Evolutionary conservation across 2,329 filamentous ascomycete genomes (phyloP).

Genomic region (Kalaharituber pfeilii): DNA sequence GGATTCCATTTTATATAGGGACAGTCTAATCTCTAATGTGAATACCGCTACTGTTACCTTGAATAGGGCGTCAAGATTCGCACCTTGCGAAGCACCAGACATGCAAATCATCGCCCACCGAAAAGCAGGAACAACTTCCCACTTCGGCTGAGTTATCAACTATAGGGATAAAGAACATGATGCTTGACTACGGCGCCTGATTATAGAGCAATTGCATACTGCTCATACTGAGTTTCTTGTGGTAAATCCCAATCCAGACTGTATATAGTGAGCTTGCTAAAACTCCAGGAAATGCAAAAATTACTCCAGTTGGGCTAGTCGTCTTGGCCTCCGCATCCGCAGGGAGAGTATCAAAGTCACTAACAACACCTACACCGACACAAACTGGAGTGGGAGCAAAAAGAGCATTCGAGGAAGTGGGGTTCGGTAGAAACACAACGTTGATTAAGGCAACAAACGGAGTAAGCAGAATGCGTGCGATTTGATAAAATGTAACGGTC

Average conservation of each 20-base stretch:
- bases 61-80: too few relatives aligned
- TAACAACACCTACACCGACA: conserved; percentile 46
- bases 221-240: conserved; percentile 46
- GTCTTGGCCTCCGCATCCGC: conserved; percentile 35
- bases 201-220: conserved; percentile 55
- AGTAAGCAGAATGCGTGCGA: conserved; percentile 49
- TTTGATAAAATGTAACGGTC: conserved; percentile 52
- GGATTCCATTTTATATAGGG: too few relatives aligned
- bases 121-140: conserved; percentile 34
- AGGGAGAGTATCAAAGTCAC: conserved; percentile 48
- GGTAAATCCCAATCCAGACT: conserved; percentile 49
- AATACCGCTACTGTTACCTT: too few relatives aligned
- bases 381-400: conserved; percentile 43
- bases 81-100: conserved; percentile 38
- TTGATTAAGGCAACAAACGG: conserved; percentile 49
- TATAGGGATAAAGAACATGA: conserved; percentile 47
- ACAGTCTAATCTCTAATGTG: too few relatives aligned
- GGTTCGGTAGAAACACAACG: conserved; percentile 41
- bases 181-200: conserved; percentile 45
- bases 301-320: conserved; percentile 41
- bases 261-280: conserved; percentile 51
- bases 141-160: conserved; percentile 44
- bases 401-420: conserved; percentile 38
- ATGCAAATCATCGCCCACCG: conserved; percentile 41
- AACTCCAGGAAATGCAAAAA: conserved; percentile 47